Base-by-base conservation (phyloP, 768 basidiomycete species). In the Tylopilus felleus region DNA sequence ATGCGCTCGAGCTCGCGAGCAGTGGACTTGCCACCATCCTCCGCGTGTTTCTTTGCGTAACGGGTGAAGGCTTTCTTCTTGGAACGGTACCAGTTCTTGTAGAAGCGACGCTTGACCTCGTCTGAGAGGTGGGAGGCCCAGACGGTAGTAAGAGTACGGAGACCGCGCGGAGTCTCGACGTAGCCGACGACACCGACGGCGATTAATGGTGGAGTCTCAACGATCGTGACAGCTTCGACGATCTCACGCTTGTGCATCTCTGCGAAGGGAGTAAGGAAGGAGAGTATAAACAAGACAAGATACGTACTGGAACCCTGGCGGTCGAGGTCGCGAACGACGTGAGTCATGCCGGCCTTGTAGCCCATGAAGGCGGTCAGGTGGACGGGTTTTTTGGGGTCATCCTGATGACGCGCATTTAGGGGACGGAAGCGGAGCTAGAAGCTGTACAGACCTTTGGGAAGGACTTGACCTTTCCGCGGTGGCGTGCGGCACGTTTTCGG, bases 11-110 rank as follows among this genome's bases (percentile, higher is more conserved):
- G 88, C 74, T 99, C 97, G 70, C 94, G 93, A 58, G 85, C 80
- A 65, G 92, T 83, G 50, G 91, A 90, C 76, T 93, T 93, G 71
- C 93, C 93, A 62, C 83, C 83, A 68, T 94, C 90, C 73, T 98
- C 96, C 54, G 95, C 90, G 73, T 96, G 89, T 80, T 96, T 98
- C 86, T 97, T 97, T 73, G 97, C 95, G 76, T 99, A 99, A 72
- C 93, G 93, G 69, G 97, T 99, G 85, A 98, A 99, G 38, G 97
- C 97, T 87, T 99, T 99, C 85, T 98, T 98, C 90, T 99, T 99
- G 47, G 93, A 96, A 65, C 92, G 88, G 82, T 98, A 98, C 95
- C 96, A 98, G 84, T 96, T 97, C 83, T 94, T 95, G 89, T 98
- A 98, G 88, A 99, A 98, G 65, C 97, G 86, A 69, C 97, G 92